Evolutionary conservation across 2,329 filamentous ascomycete genomes (phyloP), one percentile per base, ranked within the genome.

Genomic region (Cercospora sp.): DNA sequence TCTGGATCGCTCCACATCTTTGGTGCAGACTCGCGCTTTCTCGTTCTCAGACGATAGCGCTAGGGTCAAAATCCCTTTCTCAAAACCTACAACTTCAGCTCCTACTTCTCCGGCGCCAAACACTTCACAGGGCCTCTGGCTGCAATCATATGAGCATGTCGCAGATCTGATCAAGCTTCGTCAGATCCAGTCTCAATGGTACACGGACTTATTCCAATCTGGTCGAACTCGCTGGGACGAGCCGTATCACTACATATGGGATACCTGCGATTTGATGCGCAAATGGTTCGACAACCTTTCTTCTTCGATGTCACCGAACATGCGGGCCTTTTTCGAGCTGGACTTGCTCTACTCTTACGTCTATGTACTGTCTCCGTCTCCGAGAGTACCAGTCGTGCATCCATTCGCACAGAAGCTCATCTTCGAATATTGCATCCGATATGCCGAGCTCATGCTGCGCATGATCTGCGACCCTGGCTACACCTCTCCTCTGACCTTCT

Each of bases 21-120:
- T 97, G 83, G 91, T 94, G 4, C 89, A 96, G 72, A 91, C 91
- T 10, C 86, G 93, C 37, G 90, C 93, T 0, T 97, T 97, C 78
- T 97, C 94, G 0, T 97, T 98, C 77, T 94, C 93, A 0, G 94
- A 98, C 77, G 92, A 94, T 66, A 91, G 94, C 5, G 87, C 91
- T 28, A 90, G 92, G 72, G 94, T 98, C 32, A 87, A 87, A n/a
- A 87, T 93, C 70, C 93, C 93, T 1, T 85, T 86, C 64, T 78
- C 81, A 7, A 74, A 73, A 53, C 69, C 68, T 16, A 69, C 71
- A n/a, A 66, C 66, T 16, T 72, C 73, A 28, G 71, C 71, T 18
- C 70, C 73, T 1, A 73, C 70, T 2, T 69, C 75, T 8, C 72
- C 74, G 16, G 66, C 57, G 9, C 69, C 69, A 9, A 67, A 60